Evolutionary conservation across 2,329 filamentous ascomycete genomes (phyloP).

Genomic region (Ceratocystis diversiconidia): DNA sequence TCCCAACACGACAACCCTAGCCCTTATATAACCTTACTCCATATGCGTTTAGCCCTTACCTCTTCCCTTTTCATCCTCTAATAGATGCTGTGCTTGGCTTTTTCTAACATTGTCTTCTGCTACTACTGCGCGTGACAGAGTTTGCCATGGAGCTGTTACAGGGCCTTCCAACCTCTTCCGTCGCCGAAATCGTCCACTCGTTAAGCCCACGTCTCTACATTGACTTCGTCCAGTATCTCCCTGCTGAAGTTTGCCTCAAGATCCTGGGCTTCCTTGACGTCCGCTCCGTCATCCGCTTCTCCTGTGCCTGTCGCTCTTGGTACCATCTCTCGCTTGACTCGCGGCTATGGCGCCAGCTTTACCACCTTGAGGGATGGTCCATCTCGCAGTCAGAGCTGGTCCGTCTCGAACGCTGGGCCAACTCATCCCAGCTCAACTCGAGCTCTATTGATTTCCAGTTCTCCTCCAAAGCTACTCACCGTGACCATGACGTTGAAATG

Average conservation of each 20-base stretch:
- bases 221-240: conserved; percentile 75
- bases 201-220: conserved; percentile 78
- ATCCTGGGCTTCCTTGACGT: conserved; percentile 79
- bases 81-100: not conserved
- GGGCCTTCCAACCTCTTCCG: conserved; percentile 63
- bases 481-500: conserved; percentile 11
- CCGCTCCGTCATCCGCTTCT: conserved; percentile 62
- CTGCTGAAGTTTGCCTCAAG: conserved; percentile 79
- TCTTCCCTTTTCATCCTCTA: not conserved
- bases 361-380: conserved; percentile 75
- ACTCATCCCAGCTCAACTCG: conserved; percentile 15
- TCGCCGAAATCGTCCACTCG: conserved; percentile 66
- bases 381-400: conserved; percentile 51
- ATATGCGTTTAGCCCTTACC: not conserved
- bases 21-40: not conserved
- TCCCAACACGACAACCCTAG: too few species aligned
- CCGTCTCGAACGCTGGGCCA: conserved; percentile 16
- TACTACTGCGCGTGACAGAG: conserved; percentile 36
- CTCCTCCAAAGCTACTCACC: not conserved
- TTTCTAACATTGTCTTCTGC: conserved; percentile 1
- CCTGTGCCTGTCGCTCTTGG: conserved; percentile 69
- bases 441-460: conserved; percentile 14
- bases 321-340: conserved; percentile 67
- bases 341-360: conserved; percentile 73
- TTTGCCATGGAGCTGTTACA: conserved; percentile 66